Evolutionary conservation across 169 alveolate species (phyloP).

Genomic region (Plasmodium gaboni): DNA sequence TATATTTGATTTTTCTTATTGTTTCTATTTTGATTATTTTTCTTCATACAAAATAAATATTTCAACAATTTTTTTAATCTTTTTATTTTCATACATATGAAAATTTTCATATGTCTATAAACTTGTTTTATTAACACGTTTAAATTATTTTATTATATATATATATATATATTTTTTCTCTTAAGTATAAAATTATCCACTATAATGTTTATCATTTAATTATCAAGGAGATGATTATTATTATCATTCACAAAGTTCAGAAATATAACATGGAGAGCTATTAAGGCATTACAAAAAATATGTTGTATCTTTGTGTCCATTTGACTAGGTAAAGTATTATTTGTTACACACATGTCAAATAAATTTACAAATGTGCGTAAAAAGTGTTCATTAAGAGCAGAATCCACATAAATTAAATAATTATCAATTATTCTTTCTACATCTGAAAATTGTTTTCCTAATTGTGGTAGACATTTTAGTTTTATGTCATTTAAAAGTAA

Average conservation of each 20-base stretch:
- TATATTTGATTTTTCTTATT: no score
- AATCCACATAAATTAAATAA: constrained; percentile 59
- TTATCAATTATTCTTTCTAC: constrained; percentile 52
- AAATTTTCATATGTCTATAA: no score
- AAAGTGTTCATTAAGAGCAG: constrained; percentile 40
- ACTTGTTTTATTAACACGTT: no score
- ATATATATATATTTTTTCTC: constrained; percentile 2
- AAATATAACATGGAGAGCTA: constrained; percentile 54
- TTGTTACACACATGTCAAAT: constrained; percentile 62
- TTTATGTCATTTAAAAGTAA: constrained; percentile 53
- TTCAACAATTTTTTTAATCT: no score
- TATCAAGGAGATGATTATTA: background rate
- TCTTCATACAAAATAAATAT: no score
- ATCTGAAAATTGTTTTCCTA: constrained; percentile 52
- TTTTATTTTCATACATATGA: no score
- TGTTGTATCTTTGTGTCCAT: constrained; percentile 56
- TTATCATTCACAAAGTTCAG: constrained; percentile 21
- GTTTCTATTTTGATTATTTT: no score
- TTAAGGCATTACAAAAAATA: constrained; percentile 62
- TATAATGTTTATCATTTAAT: background rate
- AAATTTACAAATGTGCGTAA: constrained; percentile 59
- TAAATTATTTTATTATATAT: background rate
- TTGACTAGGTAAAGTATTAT: constrained; percentile 70
- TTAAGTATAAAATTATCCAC: background rate
- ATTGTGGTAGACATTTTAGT: constrained; percentile 57